Conservation (phyloP, 2,329 filamentous ascomycete genomes). For the Colletotrichum musicola region DNA sequence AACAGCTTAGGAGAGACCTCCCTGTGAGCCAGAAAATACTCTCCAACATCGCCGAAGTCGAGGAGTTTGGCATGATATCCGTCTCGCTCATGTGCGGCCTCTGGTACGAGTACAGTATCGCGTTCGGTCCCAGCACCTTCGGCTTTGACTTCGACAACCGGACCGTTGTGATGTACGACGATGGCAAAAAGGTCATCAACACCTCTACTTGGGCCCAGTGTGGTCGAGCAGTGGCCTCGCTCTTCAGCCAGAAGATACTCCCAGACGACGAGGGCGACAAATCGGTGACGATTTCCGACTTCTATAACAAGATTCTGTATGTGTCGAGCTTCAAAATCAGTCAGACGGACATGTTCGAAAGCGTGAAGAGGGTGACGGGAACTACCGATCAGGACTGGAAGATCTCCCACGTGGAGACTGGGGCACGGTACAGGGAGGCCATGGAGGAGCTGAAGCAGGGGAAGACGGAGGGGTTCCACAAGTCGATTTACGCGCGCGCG, state of each 20-base stretch:
- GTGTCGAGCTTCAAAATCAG: constrained; percentile 68
- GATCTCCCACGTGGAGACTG: constrained; percentile 50
- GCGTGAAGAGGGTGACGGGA: constrained; percentile 68
- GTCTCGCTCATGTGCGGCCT: constrained; percentile 58
- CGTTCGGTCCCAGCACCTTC: constrained; percentile 46
- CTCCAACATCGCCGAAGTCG: constrained; percentile 42
- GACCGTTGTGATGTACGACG: constrained; percentile 61
- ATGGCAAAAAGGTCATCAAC: constrained; percentile 68
- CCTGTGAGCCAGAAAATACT: constrained; percentile 50
- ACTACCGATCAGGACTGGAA: constrained; percentile 71
- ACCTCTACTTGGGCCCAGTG: constrained; percentile 71
- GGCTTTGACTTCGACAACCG: constrained; percentile 63
- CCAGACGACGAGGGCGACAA: constrained; percentile 24
- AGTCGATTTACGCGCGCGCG: constrained; percentile 40
- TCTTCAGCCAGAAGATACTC: constrained; percentile 54
- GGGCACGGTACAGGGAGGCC: constrained; percentile 63
- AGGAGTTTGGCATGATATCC: constrained; percentile 16
- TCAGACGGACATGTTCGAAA: constrained; percentile 75
- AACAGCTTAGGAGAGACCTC: constrained; percentile 40
- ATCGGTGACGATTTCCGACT: constrained; percentile 40
- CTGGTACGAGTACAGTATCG: constrained; percentile 67
- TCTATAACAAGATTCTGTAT: constrained; percentile 61
- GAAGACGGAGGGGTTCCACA: constrained; percentile 55
- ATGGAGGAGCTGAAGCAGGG: constrained; percentile 57
- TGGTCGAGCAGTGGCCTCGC: constrained; percentile 52